phyloP scores from a whole-genome alignment of 495 filamentous ascomycete genomes.

The Podospora australis region DNA sequence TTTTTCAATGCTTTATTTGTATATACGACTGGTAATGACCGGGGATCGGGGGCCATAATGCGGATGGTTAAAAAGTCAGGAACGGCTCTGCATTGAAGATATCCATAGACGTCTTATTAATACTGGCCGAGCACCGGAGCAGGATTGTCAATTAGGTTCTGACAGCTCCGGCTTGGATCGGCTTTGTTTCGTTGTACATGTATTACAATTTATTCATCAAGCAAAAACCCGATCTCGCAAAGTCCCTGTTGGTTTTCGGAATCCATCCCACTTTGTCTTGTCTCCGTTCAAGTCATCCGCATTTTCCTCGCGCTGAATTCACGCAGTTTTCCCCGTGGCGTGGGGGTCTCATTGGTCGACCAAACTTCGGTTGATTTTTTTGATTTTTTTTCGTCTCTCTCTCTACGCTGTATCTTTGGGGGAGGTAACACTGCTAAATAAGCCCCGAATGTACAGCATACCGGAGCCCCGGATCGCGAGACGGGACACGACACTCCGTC shows the following conservation, averaged over 20 bases:
- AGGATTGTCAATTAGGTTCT: neutral
- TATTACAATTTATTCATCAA: neutral
- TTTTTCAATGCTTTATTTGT: slow-evolving; percentile 13
- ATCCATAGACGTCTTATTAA: slow-evolving; percentile 11
- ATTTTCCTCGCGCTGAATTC: neutral
- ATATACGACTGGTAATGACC: slow-evolving; percentile 11
- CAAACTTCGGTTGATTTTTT: too few relatives aligned
- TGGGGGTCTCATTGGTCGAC: neutral
- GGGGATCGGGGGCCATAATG: slow-evolving; percentile 15
- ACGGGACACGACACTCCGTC: neutral
- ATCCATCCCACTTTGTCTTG: neutral
- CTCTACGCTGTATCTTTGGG: neutral
- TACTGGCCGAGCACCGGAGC: slow-evolving; percentile 8
- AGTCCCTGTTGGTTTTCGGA: neutral
- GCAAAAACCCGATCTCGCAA: neutral
- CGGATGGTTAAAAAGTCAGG: slow-evolving; percentile 10
- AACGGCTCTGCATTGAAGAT: slow-evolving; percentile 3
- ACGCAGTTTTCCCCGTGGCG: neutral
- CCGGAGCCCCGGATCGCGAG: neutral
- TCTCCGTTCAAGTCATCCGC: neutral
- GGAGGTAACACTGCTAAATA: neutral
- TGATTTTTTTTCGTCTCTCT: too few relatives aligned
- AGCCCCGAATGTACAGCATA: neutral
- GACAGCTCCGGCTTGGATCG: neutral
- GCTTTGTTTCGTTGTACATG: slow-evolving; percentile 2